Percentiles rank a stretch among this genome's conserved stretches.
Conservation (phyloP, 2,329 filamentous ascomycete species). For the Diaporthe sp. region DNA sequence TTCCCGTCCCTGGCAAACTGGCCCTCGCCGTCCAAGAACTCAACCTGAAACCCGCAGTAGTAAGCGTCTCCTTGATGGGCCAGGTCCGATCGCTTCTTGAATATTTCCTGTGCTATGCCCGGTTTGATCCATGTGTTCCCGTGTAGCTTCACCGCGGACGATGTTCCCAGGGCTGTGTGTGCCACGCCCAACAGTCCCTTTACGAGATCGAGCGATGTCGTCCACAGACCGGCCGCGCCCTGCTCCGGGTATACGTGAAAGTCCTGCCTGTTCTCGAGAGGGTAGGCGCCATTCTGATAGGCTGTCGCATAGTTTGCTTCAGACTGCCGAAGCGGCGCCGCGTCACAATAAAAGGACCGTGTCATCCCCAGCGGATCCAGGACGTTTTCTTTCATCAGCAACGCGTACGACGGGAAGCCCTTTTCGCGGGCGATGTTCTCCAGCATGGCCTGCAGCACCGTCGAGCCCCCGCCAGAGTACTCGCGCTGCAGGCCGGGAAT, state of each 20-base stretch:
- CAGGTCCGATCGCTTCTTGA: slow-evolving; percentile 16
- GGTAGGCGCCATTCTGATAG: slow-evolving; percentile 24
- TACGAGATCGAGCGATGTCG: slow-evolving; percentile 27
- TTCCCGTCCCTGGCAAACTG: background rate
- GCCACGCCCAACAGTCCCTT: slow-evolving; percentile 27
- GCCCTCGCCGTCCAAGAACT: slow-evolving; percentile 26
- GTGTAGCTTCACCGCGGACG: background rate
- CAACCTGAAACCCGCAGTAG: slow-evolving; percentile 26
- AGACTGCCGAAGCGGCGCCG: background rate
- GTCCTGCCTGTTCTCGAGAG: slow-evolving; percentile 12
- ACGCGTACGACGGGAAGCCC: slow-evolving; percentile 10
- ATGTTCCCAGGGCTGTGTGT: slow-evolving; percentile 20
- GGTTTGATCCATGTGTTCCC: slow-evolving; percentile 29
- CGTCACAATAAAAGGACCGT: slow-evolving; percentile 30
- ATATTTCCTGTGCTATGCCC: slow-evolving; percentile 14
- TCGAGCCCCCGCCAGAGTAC: slow-evolving; percentile 31
- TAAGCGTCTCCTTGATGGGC: slow-evolving; percentile 5
- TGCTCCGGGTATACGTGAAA: slow-evolving; percentile 31
- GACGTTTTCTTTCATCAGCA: slow-evolving; percentile 27
- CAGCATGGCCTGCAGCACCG: slow-evolving; percentile 31
- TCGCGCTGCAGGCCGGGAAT: slow-evolving; percentile 19
- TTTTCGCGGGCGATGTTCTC: slow-evolving; percentile 9
- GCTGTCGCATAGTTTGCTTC: slow-evolving; percentile 28
- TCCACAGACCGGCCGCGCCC: slow-evolving; percentile 31
- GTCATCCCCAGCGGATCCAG: slow-evolving; percentile 28